These are phyloP conservation scores for Suillus plorans DNA, from an alignment of 768 basidiomycete genomes.

Conservation along the genomic window DNA sequence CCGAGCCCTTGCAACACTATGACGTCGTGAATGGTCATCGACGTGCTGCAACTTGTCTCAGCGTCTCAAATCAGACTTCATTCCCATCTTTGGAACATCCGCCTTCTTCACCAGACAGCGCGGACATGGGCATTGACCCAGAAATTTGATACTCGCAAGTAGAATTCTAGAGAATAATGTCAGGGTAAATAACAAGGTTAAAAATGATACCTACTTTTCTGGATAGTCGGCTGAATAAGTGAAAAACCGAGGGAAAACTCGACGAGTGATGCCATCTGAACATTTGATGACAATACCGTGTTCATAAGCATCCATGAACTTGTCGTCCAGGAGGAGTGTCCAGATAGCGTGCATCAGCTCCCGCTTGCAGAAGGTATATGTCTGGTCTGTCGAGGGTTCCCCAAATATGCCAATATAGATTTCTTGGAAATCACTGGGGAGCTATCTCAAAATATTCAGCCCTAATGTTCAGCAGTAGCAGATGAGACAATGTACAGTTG, in stretches of 20 bases:
- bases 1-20: constrained; percentile 4
- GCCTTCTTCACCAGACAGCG: constrained; percentile 13
- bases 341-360: constrained; percentile 19
- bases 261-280: too few relatives aligned
- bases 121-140: constrained; percentile 23
- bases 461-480: neutral
- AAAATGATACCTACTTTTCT: too few relatives aligned
- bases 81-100: constrained; percentile 12
- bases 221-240: too few relatives aligned
- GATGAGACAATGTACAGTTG: neutral
- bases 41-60: neutral
- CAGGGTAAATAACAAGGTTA: too few relatives aligned
- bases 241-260: too few relatives aligned
- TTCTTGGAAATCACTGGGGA: constrained; percentile 15
- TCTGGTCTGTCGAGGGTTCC: constrained; percentile 1
- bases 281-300: too few relatives aligned
- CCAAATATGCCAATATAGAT: neutral
- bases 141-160: constrained; percentile 21
- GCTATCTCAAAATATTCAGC: constrained; percentile 6
- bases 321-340: constrained; percentile 13
- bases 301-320: too few relatives aligned
- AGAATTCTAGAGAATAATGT: too few relatives aligned
- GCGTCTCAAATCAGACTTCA: constrained; percentile 2
- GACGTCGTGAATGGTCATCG: neutral
- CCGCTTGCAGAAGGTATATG: constrained; percentile 5